Base-by-base conservation (phyloP, 2,329 filamentous ascomycete genomes). In the Cladorrhinum sp. region DNA sequence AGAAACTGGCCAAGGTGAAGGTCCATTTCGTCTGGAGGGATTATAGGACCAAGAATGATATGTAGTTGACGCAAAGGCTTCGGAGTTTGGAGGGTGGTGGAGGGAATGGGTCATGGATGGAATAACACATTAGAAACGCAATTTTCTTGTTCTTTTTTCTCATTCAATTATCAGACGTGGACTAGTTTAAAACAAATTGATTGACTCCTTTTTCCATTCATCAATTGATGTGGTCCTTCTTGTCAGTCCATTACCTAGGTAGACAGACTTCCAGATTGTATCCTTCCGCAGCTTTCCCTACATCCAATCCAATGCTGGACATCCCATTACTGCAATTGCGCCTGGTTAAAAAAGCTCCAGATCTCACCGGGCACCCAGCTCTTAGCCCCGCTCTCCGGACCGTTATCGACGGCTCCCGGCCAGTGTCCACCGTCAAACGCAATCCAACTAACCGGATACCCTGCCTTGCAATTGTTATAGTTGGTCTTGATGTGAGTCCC, bases 21-120 rank as follows among this genome's bases (percentile, higher is more conserved):
- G 65, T 71, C 25, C 70, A 71, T 64, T 70, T 70, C 59, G 60
- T 71, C 8, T 71, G 66, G 65, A 69, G 68, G 12, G 67, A 70
- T 57, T 62, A 71, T 57, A 59, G 65, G 38, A 7, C 6, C n/a
- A 68, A 70, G 52, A 65, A 55, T 5, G 41, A 55, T 23, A 10
- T 2, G 1, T 38, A 13, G 38, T 9, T 58, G 24, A 67, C 63
- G 16, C 67, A 72, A n/a, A n/a, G n/a, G n/a, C n/a, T n/a, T n/a
- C n/a, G n/a, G n/a, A n/a, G n/a, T n/a, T n/a, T n/a, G n/a, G n/a
- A n/a, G n/a, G n/a, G n/a, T n/a, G n/a, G n/a, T n/a, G n/a, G n/a
- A n/a, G n/a, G n/a, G n/a, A n/a, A n/a, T n/a, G n/a, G n/a, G n/a
- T n/a, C n/a, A n/a, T n/a, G n/a, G n/a, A n/a, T n/a, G n/a, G n/a